These are phyloP conservation scores for Fraxinus sp. DNA, from an alignment of 305 asterid genomes.

Conservation along the genomic window DNA sequence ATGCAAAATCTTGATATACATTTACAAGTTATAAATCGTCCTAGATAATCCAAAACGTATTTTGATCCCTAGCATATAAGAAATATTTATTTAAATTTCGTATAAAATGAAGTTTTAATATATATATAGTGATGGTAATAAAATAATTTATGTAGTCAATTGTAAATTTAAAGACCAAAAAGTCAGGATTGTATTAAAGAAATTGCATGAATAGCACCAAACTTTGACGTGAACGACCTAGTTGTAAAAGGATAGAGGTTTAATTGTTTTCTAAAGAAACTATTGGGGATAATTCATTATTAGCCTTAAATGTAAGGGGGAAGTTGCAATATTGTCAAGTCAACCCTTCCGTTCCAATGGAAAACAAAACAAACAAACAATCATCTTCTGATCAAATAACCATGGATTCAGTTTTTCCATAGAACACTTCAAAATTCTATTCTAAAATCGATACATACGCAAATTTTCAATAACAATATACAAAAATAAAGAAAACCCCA, in stretches of 20 bases:
- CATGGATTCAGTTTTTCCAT: neutral
- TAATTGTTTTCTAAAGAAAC: neutral
- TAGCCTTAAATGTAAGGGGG: neutral
- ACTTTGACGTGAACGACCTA: neutral
- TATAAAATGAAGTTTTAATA: too few species aligned
- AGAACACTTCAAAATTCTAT: neutral
- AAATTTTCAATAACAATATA: neutral
- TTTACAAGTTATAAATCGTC: too few species aligned
- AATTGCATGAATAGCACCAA: neutral
- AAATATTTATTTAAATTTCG: too few species aligned
- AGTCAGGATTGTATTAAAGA: neutral
- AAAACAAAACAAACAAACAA: neutral
- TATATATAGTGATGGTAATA: too few species aligned
- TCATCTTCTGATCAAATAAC: neutral
- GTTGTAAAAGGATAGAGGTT: neutral
- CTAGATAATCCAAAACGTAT: too few species aligned
- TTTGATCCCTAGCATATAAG: too few species aligned
- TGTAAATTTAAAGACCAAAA: too few species aligned
- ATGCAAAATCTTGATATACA: too few species aligned
- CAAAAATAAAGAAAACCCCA: neutral
- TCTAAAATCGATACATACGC: neutral
- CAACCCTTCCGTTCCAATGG: neutral
- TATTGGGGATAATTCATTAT: neutral
- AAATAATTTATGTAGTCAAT: too few species aligned
- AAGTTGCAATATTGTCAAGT: too few species aligned